Conservation (phyloP, 805 yeast genomes). For the Dipodascus albidus region DNA sequence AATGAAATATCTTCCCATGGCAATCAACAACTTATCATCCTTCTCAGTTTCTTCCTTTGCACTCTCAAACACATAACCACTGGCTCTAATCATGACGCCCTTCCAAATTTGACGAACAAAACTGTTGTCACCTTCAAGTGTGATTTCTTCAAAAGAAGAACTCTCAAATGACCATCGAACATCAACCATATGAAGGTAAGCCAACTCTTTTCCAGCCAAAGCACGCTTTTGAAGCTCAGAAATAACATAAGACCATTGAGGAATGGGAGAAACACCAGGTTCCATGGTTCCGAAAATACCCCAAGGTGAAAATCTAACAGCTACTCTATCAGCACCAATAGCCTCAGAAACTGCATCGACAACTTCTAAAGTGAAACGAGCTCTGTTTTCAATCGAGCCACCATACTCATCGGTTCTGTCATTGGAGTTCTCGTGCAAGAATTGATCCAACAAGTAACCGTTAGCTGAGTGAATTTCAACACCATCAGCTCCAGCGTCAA, state of each 20-base stretch:
- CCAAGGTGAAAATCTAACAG: slow-evolving; percentile 29
- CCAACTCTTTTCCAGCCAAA: slow-evolving; percentile 27
- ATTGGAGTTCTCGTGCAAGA: slow-evolving; percentile 34
- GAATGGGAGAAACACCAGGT: slow-evolving; percentile 22
- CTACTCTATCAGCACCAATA: slow-evolving; percentile 39
- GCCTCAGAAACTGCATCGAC: slow-evolving; percentile 38
- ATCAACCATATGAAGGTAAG: slow-evolving; percentile 35
- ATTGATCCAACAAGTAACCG: slow-evolving; percentile 41
- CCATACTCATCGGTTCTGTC: slow-evolving; percentile 49
- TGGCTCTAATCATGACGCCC: slow-evolving; percentile 34
- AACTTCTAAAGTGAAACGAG: slow-evolving; percentile 36
- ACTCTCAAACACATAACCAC: slow-evolving; percentile 17
- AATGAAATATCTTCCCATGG: slow-evolving; percentile 38
- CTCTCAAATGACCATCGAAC: slow-evolving; percentile 27
- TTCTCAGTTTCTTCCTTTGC: slow-evolving; percentile 15
- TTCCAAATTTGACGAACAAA: slow-evolving; percentile 29
- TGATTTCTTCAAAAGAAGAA: not conserved
- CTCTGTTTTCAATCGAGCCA: slow-evolving; percentile 45
- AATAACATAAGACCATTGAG: slow-evolving; percentile 32
- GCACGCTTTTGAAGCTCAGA: slow-evolving; percentile 32
- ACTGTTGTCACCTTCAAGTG: not conserved
- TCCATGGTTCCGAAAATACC: slow-evolving; percentile 19
- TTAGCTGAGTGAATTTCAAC: slow-evolving; percentile 58
- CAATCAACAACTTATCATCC: slow-evolving; percentile 21
- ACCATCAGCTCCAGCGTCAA: slow-evolving; percentile 47